Conservation (phyloP, 164 flowering plant genomes). For the Macadamia integrifolia region DNA sequence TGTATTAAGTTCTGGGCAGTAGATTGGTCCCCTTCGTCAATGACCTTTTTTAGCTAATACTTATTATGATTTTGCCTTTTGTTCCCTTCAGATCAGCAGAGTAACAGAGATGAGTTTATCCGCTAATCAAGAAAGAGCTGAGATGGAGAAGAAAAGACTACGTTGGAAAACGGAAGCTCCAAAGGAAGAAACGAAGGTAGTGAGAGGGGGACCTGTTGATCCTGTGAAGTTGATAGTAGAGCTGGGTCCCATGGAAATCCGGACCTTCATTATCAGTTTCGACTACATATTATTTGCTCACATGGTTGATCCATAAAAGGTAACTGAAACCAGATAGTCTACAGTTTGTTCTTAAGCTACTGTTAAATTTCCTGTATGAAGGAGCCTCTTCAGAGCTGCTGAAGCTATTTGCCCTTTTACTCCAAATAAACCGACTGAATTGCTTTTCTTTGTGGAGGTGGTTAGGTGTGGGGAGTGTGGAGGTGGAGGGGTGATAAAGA, state of each 20-base stretch:
- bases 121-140: conserved; percentile 76
- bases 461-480: too few relatives aligned
- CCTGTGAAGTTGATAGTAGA: conserved; percentile 56
- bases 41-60: neutral
- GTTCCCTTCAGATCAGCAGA: conserved; percentile 49
- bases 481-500: too few relatives aligned
- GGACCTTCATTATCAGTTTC: conserved; percentile 60
- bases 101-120: conserved; percentile 75
- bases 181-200: conserved; percentile 23
- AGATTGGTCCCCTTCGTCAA: neutral
- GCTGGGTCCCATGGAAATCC: conserved; percentile 88
- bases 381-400: too few relatives aligned
- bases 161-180: conserved; percentile 64
- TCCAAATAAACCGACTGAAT: too few relatives aligned
- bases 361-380: neutral
- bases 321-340: neutral
- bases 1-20: neutral
- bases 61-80: neutral
- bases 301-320: conserved; percentile 13
- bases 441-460: too few relatives aligned
- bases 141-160: conserved; percentile 79
- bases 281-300: conserved; percentile 8
- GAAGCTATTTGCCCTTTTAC: too few relatives aligned
- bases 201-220: conserved; percentile 70
- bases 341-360: neutral